Base-by-base conservation (phyloP, 257 asterid species). In the Nicotiana paniculata region DNA sequence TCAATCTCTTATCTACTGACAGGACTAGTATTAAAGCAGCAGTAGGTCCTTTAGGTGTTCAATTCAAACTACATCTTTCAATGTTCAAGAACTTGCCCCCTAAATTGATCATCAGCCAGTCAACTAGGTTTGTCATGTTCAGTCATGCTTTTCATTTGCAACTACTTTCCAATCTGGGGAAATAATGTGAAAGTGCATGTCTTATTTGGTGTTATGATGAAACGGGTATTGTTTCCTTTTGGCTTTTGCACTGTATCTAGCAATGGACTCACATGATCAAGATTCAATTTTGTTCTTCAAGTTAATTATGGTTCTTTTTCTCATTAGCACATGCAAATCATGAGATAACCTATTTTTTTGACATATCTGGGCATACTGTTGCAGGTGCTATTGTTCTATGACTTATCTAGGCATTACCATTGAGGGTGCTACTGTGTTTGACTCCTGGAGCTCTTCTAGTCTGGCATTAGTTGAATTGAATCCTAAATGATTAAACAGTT, bases 361-460 rank as follows among this genome's bases (percentile, higher is more conserved):
- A 11, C 15, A 61, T 24, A 61, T 61, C 66, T 67, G 77, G 70
- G 81, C 69, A 84, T 84, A 74, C 63, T 55, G 35, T 58, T 87
- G 85, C 90, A 90, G 91, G 80, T 54, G 51, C 69, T 53, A 26
- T 35, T 81, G 64, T 53, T 30, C 85, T 83, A 84, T 18, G 64
- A 58, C 64, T n/a, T 61, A 61, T 61, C 33, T 51, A 79, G 70
- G 81, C 77, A 84, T 84, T 7, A 74, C 70, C 55, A 32, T 57
- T 87, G 86, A 90, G 90, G 92, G 82, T 54, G 54, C 67, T 53
- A 28, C 51, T 81, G 66, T 57, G 30, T 85, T 80, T 79, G 81
- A 77, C 11, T 51, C 79, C 62, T 51, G 26, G 80, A 81, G 82
- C 81, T 82, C 70, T 77, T 63, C 51, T 35, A 76, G 83, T 81